A percentile compares a stretch with the other conserved stretches of the same genome.
Conservation (phyloP, 1,284 basidiomycete genomes). For the Meira miltonrushii region DNA sequence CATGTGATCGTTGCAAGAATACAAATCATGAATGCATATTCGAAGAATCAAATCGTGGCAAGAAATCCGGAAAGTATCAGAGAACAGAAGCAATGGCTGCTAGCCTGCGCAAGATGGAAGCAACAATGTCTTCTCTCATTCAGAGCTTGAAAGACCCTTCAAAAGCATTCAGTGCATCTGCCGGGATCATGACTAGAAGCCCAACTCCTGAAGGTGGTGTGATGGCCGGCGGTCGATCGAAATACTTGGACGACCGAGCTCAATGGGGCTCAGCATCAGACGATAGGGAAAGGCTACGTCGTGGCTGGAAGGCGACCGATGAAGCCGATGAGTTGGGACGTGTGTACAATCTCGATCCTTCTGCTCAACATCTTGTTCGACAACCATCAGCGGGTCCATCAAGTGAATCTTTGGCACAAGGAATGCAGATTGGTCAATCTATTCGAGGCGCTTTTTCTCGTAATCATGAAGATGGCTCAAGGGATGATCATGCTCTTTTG, state of each 20-base stretch:
- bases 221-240: background rate
- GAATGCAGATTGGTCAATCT: background rate
- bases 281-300: background rate
- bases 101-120: constrained; percentile 49
- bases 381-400: background rate
- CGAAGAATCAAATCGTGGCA: constrained; percentile 49
- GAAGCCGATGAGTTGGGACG: constrained; percentile 9
- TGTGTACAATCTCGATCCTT: background rate
- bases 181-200: constrained; percentile 32
- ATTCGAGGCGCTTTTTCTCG: background rate
- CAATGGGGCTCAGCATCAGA: background rate
- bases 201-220: constrained; percentile 17
- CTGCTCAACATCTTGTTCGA: background rate
- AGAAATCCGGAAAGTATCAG: constrained; percentile 47
- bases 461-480: constrained; percentile 5
- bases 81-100: constrained; percentile 46
- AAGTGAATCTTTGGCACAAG: background rate
- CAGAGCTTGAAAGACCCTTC: constrained; percentile 42
- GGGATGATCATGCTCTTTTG: constrained; percentile 6
- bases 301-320: constrained; percentile 1
- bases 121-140: constrained; percentile 42
- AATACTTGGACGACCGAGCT: background rate
- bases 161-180: constrained; percentile 23
- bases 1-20: constrained; percentile 65
- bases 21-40: constrained; percentile 49